These are phyloP conservation scores for Globisporangium canariense DNA, from an alignment of 352 stramenopile genomes.

Conservation along the genomic window DNA sequence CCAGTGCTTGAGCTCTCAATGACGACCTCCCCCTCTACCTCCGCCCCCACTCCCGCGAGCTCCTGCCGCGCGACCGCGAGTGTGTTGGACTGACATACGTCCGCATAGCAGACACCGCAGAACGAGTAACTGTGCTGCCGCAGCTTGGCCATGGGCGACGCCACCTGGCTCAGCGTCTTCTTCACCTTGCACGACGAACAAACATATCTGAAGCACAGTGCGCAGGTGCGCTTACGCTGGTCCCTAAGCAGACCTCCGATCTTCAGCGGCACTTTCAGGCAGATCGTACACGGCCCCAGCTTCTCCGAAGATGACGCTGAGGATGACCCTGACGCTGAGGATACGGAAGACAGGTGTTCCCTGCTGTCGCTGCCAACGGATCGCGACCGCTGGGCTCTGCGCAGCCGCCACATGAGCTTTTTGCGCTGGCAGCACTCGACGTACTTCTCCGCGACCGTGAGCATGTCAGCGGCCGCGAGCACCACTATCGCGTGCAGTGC, in stretches of 20 bases:
- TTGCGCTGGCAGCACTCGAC: slow-evolving; percentile 3
- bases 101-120: background rate
- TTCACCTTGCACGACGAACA: slow-evolving; percentile 9
- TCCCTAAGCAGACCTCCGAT: background rate
- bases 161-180: slow-evolving; percentile 12
- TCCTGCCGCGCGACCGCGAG: slow-evolving; percentile 5
- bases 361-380: background rate
- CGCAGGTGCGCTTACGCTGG: background rate
- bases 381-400: background rate
- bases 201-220: background rate
- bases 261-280: background rate
- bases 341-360: no score
- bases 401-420: slow-evolving; percentile 6
- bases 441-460: background rate
- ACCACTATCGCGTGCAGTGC: background rate
- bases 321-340: background rate
- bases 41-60: background rate
- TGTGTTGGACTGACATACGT: background rate
- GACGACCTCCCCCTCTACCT: background rate
- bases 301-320: background rate
- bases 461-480: slow-evolving; percentile 1
- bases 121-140: background rate
- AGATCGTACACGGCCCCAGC: background rate
- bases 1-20: background rate
- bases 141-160: background rate